phyloP scores from a whole-genome alignment of 179 eudicot species.

The Corrigiola litoralis region DNA sequence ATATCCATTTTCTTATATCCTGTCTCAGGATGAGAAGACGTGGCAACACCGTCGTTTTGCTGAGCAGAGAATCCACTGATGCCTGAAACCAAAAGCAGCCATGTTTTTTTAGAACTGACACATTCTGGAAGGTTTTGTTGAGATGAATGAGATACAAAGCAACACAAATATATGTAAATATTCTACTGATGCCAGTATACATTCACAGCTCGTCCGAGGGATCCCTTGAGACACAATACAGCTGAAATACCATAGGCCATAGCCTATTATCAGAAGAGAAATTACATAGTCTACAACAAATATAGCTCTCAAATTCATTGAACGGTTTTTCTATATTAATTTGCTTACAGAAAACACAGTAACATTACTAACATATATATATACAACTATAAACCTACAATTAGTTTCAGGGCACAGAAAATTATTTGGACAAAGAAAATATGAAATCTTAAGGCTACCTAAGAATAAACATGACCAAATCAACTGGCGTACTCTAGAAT shows the following conservation, averaged over 20 bases:
- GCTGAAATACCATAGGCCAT: too few species aligned
- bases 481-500: too few species aligned
- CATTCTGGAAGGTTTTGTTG: background rate
- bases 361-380: too few species aligned
- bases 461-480: background rate
- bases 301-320: too few species aligned
- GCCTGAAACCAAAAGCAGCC: slow-evolving; percentile 21
- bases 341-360: too few species aligned
- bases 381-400: too few species aligned
- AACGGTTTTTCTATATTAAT: too few species aligned
- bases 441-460: background rate
- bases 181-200: too few species aligned
- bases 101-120: background rate
- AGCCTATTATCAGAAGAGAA: too few species aligned
- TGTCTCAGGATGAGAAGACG: slow-evolving; percentile 10
- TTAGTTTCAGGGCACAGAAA: too few species aligned
- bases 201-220: background rate
- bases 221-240: background rate
- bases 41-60: slow-evolving; percentile 11
- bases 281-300: too few species aligned
- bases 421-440: background rate
- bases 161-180: too few species aligned
- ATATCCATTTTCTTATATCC: slow-evolving; percentile 11
- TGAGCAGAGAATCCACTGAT: slow-evolving; percentile 13
- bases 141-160: background rate